Evolutionary conservation across 1,284 basidiomycete species (phyloP).

Genomic region (Tilletia horrida): DNA sequence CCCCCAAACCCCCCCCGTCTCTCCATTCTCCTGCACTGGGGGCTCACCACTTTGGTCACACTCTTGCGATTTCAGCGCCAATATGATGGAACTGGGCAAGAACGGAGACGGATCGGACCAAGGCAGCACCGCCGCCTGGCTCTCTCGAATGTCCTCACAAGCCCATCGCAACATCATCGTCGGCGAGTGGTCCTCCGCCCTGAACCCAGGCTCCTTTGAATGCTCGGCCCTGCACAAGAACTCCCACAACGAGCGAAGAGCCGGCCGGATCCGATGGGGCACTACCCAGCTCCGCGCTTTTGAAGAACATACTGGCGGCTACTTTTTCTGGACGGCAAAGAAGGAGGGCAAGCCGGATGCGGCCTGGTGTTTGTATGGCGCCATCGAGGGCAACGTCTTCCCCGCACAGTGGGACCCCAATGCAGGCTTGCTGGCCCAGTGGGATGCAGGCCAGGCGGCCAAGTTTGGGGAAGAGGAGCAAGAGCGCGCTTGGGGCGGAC

Average conservation of each 20-base stretch:
- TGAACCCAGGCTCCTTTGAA: conserved; percentile 67
- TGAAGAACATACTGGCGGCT: conserved; percentile 68
- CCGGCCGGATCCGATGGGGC: conserved; percentile 60
- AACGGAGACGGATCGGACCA: conserved; percentile 28
- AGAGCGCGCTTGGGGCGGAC: conserved; percentile 22
- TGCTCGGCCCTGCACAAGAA: conserved; percentile 31
- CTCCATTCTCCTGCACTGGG: conserved; percentile 53
- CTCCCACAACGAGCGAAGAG: not conserved
- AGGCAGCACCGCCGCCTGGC: conserved; percentile 33
- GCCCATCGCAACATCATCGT: conserved; percentile 67
- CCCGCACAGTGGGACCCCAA: conserved; percentile 56
- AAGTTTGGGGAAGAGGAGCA: conserved; percentile 13
- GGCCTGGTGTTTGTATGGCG: conserved; percentile 74
- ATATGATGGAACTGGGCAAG: conserved; percentile 30
- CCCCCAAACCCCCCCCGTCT: too few species aligned
- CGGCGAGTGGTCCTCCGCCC: conserved; percentile 73
- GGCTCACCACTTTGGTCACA: too few species aligned
- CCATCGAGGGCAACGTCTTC: conserved; percentile 66
- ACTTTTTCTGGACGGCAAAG: conserved; percentile 86
- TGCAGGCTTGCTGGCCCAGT: conserved; percentile 23
- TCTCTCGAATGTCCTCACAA: conserved; percentile 41
- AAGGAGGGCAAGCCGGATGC: conserved; percentile 68
- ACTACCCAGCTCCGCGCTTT: conserved; percentile 68
- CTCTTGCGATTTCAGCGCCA: conserved; percentile 29
- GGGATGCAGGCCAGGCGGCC: conserved; percentile 19